Evolutionary conservation across 1,284 basidiomycete genomes (phyloP).

Genomic region (Tranzscheliella williamsii): DNA sequence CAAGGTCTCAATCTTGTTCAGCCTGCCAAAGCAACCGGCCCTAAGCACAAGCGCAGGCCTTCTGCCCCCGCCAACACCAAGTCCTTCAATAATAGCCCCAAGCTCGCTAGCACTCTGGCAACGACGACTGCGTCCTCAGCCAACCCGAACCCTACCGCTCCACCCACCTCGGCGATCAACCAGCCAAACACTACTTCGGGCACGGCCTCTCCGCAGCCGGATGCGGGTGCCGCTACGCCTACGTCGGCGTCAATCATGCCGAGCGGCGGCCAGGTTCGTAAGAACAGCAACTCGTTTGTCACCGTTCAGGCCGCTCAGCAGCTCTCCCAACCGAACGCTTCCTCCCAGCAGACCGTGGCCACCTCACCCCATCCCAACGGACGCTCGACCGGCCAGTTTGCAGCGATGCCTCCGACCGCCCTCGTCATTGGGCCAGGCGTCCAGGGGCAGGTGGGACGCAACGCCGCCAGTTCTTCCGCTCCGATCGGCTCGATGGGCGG

Average conservation of each 20-base stretch:
- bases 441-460: slow-evolving; percentile 47
- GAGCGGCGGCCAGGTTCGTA: too few relatives aligned
- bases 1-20: slow-evolving; percentile 20
- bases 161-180: slow-evolving; percentile 16
- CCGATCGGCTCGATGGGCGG: slow-evolving; percentile 28
- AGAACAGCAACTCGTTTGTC: slow-evolving; percentile 12
- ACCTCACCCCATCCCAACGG: slow-evolving; percentile 21
- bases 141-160: slow-evolving; percentile 16
- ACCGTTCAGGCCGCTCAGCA: slow-evolving; percentile 11
- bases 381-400: slow-evolving; percentile 10
- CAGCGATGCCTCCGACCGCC: slow-evolving; percentile 46
- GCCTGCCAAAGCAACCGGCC: slow-evolving; percentile 8
- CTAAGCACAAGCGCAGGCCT: slow-evolving; percentile 17
- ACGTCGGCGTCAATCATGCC: background rate
- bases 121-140: background rate
- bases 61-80: background rate
- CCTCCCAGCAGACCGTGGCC: background rate
- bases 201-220: slow-evolving; percentile 18
- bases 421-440: slow-evolving; percentile 55
- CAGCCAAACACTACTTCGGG: slow-evolving; percentile 13
- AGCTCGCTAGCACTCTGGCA: background rate
- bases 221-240: slow-evolving; percentile 4
- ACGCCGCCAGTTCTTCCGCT: slow-evolving; percentile 14
- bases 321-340: too few relatives aligned
- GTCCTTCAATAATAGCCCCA: background rate